phyloP scores from a whole-genome alignment of 2,329 filamentous ascomycete species.

The Curvularia spicifera region DNA sequence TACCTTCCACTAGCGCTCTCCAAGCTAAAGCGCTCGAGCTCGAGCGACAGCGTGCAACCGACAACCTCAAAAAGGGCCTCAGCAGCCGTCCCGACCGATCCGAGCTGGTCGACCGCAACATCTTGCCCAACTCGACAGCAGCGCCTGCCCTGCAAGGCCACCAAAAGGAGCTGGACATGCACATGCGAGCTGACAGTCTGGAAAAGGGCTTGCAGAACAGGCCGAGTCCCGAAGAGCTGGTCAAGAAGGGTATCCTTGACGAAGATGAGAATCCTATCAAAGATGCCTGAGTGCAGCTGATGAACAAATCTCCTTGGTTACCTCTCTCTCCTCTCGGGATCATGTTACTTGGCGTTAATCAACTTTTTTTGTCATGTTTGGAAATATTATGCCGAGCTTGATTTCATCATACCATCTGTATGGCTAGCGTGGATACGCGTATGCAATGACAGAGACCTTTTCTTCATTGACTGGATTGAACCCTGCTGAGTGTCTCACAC shows the following conservation, averaged over 20 bases:
- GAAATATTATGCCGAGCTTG: neutral
- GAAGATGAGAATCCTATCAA: conserved; percentile 45
- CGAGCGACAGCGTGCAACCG: conserved; percentile 67
- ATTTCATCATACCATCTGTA: conserved; percentile 9
- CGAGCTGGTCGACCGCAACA: conserved; percentile 84
- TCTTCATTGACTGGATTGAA: neutral
- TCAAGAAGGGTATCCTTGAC: conserved; percentile 80
- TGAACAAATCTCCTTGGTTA: neutral
- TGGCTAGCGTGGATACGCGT: conserved; percentile 7
- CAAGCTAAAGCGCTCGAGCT: conserved; percentile 68
- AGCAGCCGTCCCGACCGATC: conserved; percentile 71
- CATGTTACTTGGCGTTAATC: conserved; percentile 9
- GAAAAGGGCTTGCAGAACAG: conserved; percentile 85
- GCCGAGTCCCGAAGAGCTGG: conserved; percentile 75
- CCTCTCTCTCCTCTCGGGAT: neutral
- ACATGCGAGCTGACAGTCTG: conserved; percentile 84
- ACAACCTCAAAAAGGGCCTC: conserved; percentile 69
- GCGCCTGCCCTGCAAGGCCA: conserved; percentile 80
- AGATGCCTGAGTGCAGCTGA: conserved; percentile 24
- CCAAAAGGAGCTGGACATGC: conserved; percentile 82
- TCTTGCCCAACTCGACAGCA: conserved; percentile 78
- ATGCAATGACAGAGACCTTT: neutral
- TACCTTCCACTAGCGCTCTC: conserved; percentile 56
- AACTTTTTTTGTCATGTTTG: conserved; percentile 8
- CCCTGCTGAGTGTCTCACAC: neutral